Evolutionary conservation across 352 stramenopile species (phyloP), one percentile per base, ranked within the genome.

Genomic region (Thalassiosira mediterranea): DNA sequence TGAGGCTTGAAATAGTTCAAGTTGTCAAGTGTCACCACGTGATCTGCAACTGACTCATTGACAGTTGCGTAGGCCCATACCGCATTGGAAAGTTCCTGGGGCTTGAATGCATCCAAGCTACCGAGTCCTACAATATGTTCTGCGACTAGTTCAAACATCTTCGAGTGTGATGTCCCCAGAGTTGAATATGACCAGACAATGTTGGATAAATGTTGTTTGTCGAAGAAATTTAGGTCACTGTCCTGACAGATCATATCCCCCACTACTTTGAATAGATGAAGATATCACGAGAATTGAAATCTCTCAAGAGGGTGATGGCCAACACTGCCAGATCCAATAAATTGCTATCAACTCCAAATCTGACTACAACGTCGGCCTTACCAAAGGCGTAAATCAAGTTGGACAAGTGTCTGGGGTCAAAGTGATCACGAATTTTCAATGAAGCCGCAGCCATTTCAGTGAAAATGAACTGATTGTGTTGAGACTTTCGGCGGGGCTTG

Each of bases 121-220:
- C 47, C 54, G 10, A 51, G 4, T 13, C 7, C 29, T 47, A 63
- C 32, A 28, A 63, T 51, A 23, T 54, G 46, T 10, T 25, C 10
- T 54, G 13, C 46, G 8, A 54, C 13, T n/a, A 17, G 17, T 3
- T 31, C 48, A 57, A 57, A 40, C 1, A 57, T 0, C n/a, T 57
- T 25, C 0, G 0, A 44, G 48, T 32, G 17, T 17, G 17, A 1
- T 0, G 0, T 21, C n/a, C 25, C 8, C 4, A 52, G 26, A 21
- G 29, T 68, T 25, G 60, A 23, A 61, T 38, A 77, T 46, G 57
- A 23, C 58, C 59, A 72, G 10, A 54, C 28, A 26, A 60, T 64
- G 28, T 67, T 78, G 0, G 59, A 58, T 40, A 66, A 11, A 17
- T 49, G 3, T 25, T 59, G 64, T 21, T 32, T n/a, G 37, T 57